Base-by-base conservation (phyloP, 441 rosid genomes). In the Eutrema salsugineum region DNA sequence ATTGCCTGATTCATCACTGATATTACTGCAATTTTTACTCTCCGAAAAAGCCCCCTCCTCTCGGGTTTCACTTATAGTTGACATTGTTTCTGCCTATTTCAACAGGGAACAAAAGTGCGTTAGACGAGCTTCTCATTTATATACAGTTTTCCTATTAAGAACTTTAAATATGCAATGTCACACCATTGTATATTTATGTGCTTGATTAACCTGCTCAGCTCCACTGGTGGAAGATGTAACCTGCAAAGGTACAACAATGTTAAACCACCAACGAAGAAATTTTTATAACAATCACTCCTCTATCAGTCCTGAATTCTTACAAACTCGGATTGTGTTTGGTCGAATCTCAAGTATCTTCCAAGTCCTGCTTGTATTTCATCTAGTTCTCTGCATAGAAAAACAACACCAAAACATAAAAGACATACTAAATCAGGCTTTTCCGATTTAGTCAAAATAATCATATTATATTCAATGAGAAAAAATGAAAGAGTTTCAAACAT, bases 361-460 rank as follows among this genome's bases (percentile, higher is more conserved):
- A 86, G 78, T 80, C 85, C 86, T 66, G 48, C 71, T 58, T 70
- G 87, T 42, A 88, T 68, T 56, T 83, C 94, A 77, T 87, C 86
- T 63, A 94, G 83, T 81, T 94, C 91, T 79, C 99, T 94, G 91
- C 70, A 79, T 55, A 33, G 38, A 79, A 22, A 64, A 75, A 65
- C 77, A 77, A 43, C 57, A 65, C 58, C 64, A 77, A 36, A 27
- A 40, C 62, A 66, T 50, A 51, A 71, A 57, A 65, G 8, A 28
- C 54, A 33, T 57, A 51, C 65, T 60, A 70, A 58, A 59, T 20
- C 49, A 40, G 51, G 63, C 30, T 70, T 68, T 20, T 49, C 28
- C 62, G 16, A 50, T 50, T 54, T 16, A 16, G 48, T 32, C 46
- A 54, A 14, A 63, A 6, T 55, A 36, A 27, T 38, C 27, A 44